Evolutionary conservation across 2,329 filamentous ascomycete genomes (phyloP).

Genomic region (Ambrosiella cleistominuta): DNA sequence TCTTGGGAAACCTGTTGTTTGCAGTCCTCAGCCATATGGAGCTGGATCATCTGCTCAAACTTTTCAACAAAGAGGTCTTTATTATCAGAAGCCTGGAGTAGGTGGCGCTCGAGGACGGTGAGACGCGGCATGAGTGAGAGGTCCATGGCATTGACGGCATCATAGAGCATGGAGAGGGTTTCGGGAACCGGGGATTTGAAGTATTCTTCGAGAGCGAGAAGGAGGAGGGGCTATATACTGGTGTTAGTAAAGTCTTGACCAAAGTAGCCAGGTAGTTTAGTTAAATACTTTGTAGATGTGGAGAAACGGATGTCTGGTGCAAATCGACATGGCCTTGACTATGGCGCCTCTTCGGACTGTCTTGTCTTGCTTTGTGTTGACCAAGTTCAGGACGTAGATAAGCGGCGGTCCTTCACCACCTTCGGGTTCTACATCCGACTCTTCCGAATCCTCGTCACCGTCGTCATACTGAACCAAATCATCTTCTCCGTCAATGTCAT

Average conservation of each 20-base stretch:
- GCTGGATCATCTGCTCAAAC: slow-evolving; percentile 85
- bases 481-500: slow-evolving; percentile 33
- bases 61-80: slow-evolving; percentile 97
- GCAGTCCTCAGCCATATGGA: slow-evolving; percentile 52
- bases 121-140: slow-evolving; percentile 80
- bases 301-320: slow-evolving; percentile 88
- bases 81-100: slow-evolving; percentile 78
- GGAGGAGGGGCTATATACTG: slow-evolving; percentile 51
- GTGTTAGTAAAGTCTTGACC: background rate
- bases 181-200: slow-evolving; percentile 82
- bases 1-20: slow-evolving; percentile 22
- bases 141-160: slow-evolving; percentile 93
- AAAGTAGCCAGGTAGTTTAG: background rate
- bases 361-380: slow-evolving; percentile 95
- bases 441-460: slow-evolving; percentile 35
- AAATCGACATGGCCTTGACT: slow-evolving; percentile 98
- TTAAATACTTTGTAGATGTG: slow-evolving; percentile 85
- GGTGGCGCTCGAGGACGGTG: slow-evolving; percentile 64
- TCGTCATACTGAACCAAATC: slow-evolving; percentile 26
- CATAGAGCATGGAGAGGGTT: slow-evolving; percentile 73
- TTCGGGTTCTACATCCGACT: slow-evolving; percentile 45
- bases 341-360: slow-evolving; percentile 82
- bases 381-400: slow-evolving; percentile 91
- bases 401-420: slow-evolving; percentile 71
- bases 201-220: slow-evolving; percentile 88